Conservation (phyloP, 345 rosid species). For the Nasturtium officinale region DNA sequence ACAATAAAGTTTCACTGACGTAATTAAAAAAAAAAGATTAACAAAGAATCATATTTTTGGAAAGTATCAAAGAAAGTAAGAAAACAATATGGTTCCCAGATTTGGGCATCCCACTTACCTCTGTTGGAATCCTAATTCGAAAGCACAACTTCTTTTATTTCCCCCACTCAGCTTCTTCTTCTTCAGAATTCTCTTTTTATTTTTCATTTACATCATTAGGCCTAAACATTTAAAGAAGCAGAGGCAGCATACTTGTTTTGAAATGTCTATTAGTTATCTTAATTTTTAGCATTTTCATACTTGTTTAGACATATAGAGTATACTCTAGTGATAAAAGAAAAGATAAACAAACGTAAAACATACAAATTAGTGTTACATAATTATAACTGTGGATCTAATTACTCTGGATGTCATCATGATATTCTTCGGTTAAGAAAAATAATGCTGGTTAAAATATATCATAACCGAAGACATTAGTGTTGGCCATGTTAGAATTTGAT, state of each 20-base stretch:
- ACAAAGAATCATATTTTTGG: background rate
- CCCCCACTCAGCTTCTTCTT: constrained; percentile 8
- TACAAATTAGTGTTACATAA: background rate
- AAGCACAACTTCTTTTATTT: constrained; percentile 33
- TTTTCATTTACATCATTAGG: no score
- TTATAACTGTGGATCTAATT: no score
- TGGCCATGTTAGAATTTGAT: background rate
- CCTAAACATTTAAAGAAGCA: background rate
- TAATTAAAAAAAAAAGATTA: constrained; percentile 1
- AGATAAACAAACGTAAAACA: background rate
- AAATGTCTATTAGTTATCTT: background rate
- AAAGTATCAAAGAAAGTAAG: constrained; percentile 15
- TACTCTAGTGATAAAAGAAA: background rate
- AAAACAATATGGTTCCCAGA: constrained; percentile 42
- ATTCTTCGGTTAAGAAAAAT: no score
- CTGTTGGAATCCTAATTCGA: constrained; percentile 46
- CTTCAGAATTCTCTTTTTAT: background rate
- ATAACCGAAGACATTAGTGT: background rate
- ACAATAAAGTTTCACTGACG: constrained; percentile 30
- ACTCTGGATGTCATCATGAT: no score
- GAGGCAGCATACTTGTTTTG: background rate
- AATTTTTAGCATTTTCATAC: background rate
- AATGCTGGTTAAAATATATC: no score
- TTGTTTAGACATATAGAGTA: background rate
- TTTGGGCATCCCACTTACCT: constrained; percentile 44